phyloP scores from a whole-genome alignment of 2,329 filamentous ascomycete genomes.

The Trichophyton schoenleinii region DNA sequence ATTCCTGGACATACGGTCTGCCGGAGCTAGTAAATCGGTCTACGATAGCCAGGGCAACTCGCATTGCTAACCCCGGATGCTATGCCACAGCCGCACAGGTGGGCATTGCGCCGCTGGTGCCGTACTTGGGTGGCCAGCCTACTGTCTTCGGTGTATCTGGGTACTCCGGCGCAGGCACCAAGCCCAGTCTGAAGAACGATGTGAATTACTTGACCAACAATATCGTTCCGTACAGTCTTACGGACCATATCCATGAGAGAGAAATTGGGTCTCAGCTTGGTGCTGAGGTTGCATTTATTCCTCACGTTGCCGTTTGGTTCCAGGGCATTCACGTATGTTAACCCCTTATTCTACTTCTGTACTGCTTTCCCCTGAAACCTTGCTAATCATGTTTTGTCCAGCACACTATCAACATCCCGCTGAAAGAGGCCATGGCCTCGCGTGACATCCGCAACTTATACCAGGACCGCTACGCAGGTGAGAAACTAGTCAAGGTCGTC shows the following conservation, averaged over 20 bases:
- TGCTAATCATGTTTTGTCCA: conserved; percentile 17
- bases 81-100: conserved; percentile 90
- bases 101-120: conserved; percentile 69
- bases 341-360: not conserved
- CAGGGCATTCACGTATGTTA: conserved; percentile 63
- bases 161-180: conserved; percentile 90
- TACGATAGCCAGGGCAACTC: conserved; percentile 62
- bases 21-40: conserved; percentile 71
- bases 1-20: conserved; percentile 76
- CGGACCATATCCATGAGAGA: conserved; percentile 87
- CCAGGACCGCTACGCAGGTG: conserved; percentile 89
- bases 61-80: conserved; percentile 88
- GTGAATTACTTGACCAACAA: conserved; percentile 71
- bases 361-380: conserved; percentile 4
- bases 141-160: conserved; percentile 84
- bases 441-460: conserved; percentile 89
- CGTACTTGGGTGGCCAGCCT: conserved; percentile 64
- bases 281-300: conserved; percentile 66
- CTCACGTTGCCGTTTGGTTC: conserved; percentile 95
- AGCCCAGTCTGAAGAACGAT: conserved; percentile 89
- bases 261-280: conserved; percentile 76
- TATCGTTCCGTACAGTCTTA: conserved; percentile 80
- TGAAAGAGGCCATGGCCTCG: conserved; percentile 74
- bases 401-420: conserved; percentile 79
- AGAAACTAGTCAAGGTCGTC: conserved; percentile 85